Evolutionary conservation across 441 rosid genomes (phyloP).

Genomic region (Erodium trifolium): DNA sequence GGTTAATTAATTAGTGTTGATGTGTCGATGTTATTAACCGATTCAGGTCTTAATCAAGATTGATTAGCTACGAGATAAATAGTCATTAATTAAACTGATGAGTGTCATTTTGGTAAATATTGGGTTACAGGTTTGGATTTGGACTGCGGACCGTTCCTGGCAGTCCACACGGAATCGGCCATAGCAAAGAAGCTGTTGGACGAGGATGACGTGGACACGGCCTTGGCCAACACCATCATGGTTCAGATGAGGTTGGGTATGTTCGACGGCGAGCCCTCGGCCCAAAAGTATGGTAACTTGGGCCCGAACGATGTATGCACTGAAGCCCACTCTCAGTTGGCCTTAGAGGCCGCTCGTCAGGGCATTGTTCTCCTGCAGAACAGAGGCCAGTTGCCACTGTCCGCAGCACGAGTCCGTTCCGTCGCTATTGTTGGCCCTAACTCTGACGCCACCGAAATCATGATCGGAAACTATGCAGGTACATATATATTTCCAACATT

Average conservation of each 20-base stretch:
- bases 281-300: constrained; percentile 44
- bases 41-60: too few relatives aligned
- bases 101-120: too few relatives aligned
- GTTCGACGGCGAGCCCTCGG: constrained; percentile 56
- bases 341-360: constrained; percentile 64
- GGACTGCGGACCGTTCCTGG: constrained; percentile 77
- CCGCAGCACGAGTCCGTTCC: constrained; percentile 35
- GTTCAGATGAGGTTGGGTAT: constrained; percentile 71
- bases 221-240: constrained; percentile 50
- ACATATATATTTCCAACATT: not conserved
- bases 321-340: constrained; percentile 41
- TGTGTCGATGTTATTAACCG: too few relatives aligned
- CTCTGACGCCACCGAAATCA: constrained; percentile 53
- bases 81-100: too few relatives aligned
- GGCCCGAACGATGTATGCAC: constrained; percentile 60
- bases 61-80: too few relatives aligned
- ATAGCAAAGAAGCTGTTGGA: constrained; percentile 33
- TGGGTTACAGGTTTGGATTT: constrained; percentile 43
- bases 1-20: constrained; percentile 25
- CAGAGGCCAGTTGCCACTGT: constrained; percentile 32
- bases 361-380: constrained; percentile 62
- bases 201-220: constrained; percentile 40
- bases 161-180: constrained; percentile 62
- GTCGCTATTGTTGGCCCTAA: constrained; percentile 66
- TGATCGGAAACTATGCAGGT: constrained; percentile 78